Evolutionary conservation across 805 yeast species (phyloP), one percentile per base, ranked within the genome.

Genomic region (Grigorovia humatica): DNA sequence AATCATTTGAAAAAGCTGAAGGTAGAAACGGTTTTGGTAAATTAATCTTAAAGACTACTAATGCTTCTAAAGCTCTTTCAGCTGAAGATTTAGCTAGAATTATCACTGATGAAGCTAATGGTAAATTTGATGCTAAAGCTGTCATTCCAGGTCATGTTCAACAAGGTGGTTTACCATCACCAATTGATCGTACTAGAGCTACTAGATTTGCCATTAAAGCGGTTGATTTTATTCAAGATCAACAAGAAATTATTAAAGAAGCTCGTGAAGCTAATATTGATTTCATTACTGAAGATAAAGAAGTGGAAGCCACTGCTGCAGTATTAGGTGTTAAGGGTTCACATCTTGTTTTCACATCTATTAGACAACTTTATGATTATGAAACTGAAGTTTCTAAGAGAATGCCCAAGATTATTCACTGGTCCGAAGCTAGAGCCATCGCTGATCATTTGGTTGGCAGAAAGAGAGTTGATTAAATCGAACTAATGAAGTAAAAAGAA

Each of bases 121-220:
- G 84, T 38, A 74, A 79, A 59, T 86, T 83, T 58, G 91, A 85
- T 59, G 81, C 88, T 20, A 81, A 83, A 66, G 80, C 90, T 7
- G 93, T 93, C 12, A 75, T 83, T 51, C 95, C 95, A 23, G 93
- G 95, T 20, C 95, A 85, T 64, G 90, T 85, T 35, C 93, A 86
- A 70, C 95, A 86, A 66, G 95, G 95, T 63, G 82, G 82, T 49
- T 70, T 80, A 32, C 93, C 95, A 52, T 78, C 88, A 0, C 78
- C 90, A 35, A 82, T 83, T 66, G 95, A 86, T 66, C 74, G 95
- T 70, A 81, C 85, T 1, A 74, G 81, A 60, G 90, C 88, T 7
- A 79, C 85, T 2, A 77, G 88, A 64, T 79, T 82, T 55, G 84
- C 89, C 0, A 76, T 84, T 49, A 78, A 77, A 62, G 82, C 89